Evolutionary conservation across 495 filamentous ascomycete species (phyloP).

Genomic region (Viridothelium virens): DNA sequence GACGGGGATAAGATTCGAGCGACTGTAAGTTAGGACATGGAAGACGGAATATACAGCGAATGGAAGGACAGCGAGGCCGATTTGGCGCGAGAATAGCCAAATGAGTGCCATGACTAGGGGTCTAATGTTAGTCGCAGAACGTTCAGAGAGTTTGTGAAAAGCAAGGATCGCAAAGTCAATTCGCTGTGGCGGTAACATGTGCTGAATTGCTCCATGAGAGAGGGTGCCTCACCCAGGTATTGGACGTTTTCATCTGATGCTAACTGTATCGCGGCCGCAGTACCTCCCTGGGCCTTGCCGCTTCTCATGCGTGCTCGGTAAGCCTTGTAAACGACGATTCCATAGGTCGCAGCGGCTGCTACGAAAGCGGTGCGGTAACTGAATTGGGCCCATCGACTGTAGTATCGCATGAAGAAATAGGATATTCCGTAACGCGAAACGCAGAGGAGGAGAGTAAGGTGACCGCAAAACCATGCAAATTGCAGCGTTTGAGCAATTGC

Average conservation of each 20-base stretch:
- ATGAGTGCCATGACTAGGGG: constrained; percentile 72
- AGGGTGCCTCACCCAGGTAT: constrained; percentile 68
- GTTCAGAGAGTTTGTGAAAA: background rate
- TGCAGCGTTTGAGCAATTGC: constrained; percentile 79
- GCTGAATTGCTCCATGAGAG: background rate
- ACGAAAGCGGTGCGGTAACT: constrained; percentile 86
- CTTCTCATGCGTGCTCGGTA: constrained; percentile 65
- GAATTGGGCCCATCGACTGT: constrained; percentile 62
- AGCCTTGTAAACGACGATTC: constrained; percentile 99
- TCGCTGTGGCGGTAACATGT: background rate
- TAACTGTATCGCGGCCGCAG: constrained; percentile 44
- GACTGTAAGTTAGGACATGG: constrained; percentile 84
- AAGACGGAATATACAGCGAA: constrained; percentile 97
- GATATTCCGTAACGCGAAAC: constrained; percentile 74
- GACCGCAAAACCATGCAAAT: constrained; percentile 85
- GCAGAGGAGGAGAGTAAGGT: constrained; percentile 74
- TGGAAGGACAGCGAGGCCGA: constrained; percentile 81
- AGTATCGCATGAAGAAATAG: constrained; percentile 75
- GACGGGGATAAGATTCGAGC: constrained; percentile 61
- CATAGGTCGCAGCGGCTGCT: constrained; percentile 83
- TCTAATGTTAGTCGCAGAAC: background rate
- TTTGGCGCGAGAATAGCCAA: constrained; percentile 88
- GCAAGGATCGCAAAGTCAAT: background rate
- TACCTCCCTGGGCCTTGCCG: constrained; percentile 45
- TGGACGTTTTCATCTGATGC: constrained; percentile 91